These are phyloP conservation scores for Penicillium bialowiezense DNA, from an alignment of 495 filamentous ascomycete species.

Conservation along the genomic window DNA sequence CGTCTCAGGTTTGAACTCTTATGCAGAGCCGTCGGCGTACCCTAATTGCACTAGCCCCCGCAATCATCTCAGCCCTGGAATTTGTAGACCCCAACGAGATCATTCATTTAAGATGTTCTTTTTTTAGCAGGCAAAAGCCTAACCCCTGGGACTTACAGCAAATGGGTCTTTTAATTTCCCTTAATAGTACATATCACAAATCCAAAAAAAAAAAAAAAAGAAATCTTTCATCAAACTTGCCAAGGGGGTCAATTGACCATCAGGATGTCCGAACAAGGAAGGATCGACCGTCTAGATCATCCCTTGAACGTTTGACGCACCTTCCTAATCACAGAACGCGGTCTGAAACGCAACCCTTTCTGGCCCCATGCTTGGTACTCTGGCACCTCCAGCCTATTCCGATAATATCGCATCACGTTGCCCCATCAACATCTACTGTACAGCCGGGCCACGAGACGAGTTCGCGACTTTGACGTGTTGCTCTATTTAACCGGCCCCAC, in stretches of 20 bases:
- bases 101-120: not conserved
- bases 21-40: not conserved
- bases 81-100: not conserved
- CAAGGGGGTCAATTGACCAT: conserved; percentile 11
- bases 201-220: not conserved
- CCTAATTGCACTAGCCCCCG: not conserved
- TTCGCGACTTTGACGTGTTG: too few species aligned
- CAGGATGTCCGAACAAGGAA: conserved; percentile 10
- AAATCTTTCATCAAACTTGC: not conserved
- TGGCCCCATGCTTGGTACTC: not conserved
- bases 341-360: conserved; percentile 22
- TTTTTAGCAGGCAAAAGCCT: not conserved
- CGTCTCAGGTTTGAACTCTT: not conserved
- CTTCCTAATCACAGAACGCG: not conserved
- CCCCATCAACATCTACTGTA: conserved; percentile 16
- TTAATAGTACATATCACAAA: conserved; percentile 14
- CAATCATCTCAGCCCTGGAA: conserved; percentile 1
- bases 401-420: conserved; percentile 17
- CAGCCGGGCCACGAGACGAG: conserved; percentile 1
- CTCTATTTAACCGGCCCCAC: not conserved
- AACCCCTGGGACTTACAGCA: not conserved
- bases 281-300: conserved; percentile 13
- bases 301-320: conserved; percentile 14
- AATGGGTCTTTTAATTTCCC: not conserved
- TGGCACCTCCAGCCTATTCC: conserved; percentile 6